Evolutionary conservation across 225 moss, liverwort and hornwort species (phyloP).

Genomic region (Sphagnum tenellum): DNA sequence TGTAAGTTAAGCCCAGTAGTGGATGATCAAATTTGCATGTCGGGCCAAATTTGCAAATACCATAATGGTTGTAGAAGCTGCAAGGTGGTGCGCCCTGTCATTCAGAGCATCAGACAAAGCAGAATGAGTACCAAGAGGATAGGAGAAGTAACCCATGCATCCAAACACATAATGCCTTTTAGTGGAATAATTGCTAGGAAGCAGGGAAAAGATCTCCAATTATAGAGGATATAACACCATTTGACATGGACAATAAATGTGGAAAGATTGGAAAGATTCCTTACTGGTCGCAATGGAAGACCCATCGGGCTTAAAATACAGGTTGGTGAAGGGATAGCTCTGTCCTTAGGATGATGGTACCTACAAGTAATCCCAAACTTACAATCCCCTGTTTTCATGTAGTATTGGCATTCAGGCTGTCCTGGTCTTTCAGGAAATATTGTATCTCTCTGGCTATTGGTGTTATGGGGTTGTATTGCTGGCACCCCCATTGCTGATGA

Average conservation of each 20-base stretch:
- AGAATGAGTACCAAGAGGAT: no score
- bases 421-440: slow-evolving; percentile 90
- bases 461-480: slow-evolving; percentile 52
- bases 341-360: slow-evolving; percentile 95
- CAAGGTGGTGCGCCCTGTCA: slow-evolving; percentile 86
- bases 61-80: slow-evolving; percentile 89
- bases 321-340: slow-evolving; percentile 63
- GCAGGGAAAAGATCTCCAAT: no score
- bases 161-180: no score
- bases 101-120: slow-evolving; percentile 2
- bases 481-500: slow-evolving; percentile 81
- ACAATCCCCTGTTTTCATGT: slow-evolving; percentile 99
- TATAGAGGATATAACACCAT: no score
- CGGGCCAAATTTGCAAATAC: slow-evolving; percentile 97
- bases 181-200: no score
- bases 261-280: slow-evolving; percentile 7
- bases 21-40: slow-evolving; percentile 99
- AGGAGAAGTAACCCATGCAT: no score
- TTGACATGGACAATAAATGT: no score
- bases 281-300: slow-evolving; percentile 97
- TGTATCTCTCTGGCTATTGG: slow-evolving; percentile 61
- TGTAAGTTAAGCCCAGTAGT: slow-evolving; percentile 65
- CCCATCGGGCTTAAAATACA: slow-evolving; percentile 69
- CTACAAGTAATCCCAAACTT: slow-evolving; percentile 98
- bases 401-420: slow-evolving; percentile 93